These are phyloP conservation scores for Acidomyces sp. DNA, from an alignment of 495 filamentous ascomycete species.

Conservation along the genomic window DNA sequence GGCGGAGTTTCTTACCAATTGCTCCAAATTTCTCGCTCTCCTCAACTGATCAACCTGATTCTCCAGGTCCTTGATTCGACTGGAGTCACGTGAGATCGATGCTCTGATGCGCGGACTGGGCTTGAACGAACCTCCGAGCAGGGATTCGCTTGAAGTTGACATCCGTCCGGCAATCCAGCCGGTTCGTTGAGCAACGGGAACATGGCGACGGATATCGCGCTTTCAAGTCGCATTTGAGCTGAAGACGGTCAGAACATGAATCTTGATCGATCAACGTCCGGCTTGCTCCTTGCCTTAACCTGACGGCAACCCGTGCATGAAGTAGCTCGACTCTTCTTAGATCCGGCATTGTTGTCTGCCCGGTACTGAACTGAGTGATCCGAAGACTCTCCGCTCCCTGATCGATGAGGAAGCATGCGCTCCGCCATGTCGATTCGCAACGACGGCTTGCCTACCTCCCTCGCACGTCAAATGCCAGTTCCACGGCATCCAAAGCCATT, in stretches of 20 bases:
- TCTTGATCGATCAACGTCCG: not conserved
- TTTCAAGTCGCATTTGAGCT: constrained; percentile 13
- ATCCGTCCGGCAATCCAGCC: constrained; percentile 13
- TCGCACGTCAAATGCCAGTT: no score
- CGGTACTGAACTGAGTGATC: no score
- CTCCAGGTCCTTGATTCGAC: constrained; percentile 3
- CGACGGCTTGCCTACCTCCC: no score
- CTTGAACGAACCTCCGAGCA: constrained; percentile 7
- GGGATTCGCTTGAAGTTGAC: constrained; percentile 10
- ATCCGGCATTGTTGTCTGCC: no score
- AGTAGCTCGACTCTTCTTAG: not conserved
- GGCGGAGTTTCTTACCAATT: no score
- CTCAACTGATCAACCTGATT: constrained; percentile 5
- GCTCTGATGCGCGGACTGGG: not conserved
- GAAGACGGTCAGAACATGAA: not conserved
- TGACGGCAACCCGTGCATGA: not conserved
- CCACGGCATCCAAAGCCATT: no score
- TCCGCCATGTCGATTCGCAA: no score
- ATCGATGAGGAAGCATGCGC: no score
- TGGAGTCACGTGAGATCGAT: not conserved
- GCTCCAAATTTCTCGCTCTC: constrained; percentile 3
- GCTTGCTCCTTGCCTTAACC: not conserved
- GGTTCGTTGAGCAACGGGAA: constrained; percentile 2
- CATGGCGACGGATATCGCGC: constrained; percentile 10
- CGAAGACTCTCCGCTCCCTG: no score